These are phyloP conservation scores for Clitopilus hobsonii DNA, from an alignment of 768 basidiomycete species.

Conservation along the genomic window DNA sequence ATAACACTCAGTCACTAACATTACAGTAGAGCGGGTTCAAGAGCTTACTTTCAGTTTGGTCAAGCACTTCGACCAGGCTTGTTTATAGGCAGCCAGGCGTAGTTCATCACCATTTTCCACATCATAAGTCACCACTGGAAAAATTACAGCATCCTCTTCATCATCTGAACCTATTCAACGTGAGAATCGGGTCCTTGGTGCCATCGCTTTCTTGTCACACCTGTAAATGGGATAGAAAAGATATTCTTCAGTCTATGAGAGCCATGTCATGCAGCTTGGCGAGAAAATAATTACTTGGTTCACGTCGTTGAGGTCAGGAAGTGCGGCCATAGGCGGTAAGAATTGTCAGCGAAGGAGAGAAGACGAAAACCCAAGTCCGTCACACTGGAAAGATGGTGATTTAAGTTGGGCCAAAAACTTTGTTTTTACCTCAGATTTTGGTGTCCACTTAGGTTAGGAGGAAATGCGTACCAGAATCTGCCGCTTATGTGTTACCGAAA, in stretches of 20 bases:
- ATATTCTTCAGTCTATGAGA: constrained; percentile 8
- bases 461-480: no score
- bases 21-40: background rate
- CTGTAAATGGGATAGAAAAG: constrained; percentile 15
- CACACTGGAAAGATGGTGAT: no score
- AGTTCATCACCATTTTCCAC: constrained; percentile 16
- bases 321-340: background rate
- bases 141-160: constrained; percentile 3
- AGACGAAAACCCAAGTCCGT: background rate
- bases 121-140: constrained; percentile 6
- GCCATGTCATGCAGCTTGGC: background rate
- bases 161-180: background rate
- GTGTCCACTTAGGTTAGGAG: no score
- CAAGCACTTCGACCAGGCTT: constrained; percentile 58
- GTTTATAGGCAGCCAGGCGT: constrained; percentile 48
- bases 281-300: constrained; percentile 6
- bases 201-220: background rate
- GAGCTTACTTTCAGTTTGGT: constrained; percentile 46
- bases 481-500: no score
- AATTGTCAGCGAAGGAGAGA: background rate
- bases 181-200: background rate
- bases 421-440: no score
- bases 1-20: constrained; percentile 3
- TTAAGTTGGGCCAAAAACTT: no score
- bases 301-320: constrained; percentile 6